Percentiles rank a stretch among this genome's conserved stretches.
These are phyloP conservation scores for Effrenium voratum DNA, from an alignment of 73 alveolate genomes.

Conservation along the genomic window DNA sequence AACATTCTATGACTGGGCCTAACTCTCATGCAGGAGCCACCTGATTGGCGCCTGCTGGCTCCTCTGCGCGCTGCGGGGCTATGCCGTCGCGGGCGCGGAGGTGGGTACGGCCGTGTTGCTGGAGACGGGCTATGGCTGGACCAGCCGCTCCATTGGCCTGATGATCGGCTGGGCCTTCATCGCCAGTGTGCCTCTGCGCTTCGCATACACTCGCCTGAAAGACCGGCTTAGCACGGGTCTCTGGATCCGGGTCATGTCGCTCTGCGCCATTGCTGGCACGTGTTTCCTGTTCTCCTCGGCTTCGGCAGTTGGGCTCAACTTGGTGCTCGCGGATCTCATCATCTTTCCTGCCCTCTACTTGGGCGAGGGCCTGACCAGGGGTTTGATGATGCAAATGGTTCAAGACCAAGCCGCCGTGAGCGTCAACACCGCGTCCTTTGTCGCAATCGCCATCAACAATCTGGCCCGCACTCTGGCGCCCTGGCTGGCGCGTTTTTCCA, in stretches of 20 bases:
- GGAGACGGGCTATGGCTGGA: slow-evolving; percentile 46
- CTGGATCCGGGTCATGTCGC: slow-evolving; percentile 49
- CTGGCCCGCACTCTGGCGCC: slow-evolving; percentile 56
- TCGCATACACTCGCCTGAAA: neutral
- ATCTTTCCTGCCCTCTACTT: slow-evolving; percentile 59
- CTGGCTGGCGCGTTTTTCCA: slow-evolving; percentile 16
- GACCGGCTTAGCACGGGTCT: neutral
- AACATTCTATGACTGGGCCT: neutral
- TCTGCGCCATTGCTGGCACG: slow-evolving; percentile 21
- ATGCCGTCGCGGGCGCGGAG: slow-evolving; percentile 67
- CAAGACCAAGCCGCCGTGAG: slow-evolving; percentile 10
- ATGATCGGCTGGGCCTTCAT: slow-evolving; percentile 22
- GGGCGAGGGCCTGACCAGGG: slow-evolving; percentile 68
- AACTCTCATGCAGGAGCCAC: neutral
- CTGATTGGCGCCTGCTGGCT: slow-evolving; percentile 31
- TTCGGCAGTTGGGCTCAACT: slow-evolving; percentile 16
- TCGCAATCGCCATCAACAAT: slow-evolving; percentile 52
- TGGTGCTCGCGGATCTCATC: slow-evolving; percentile 39
- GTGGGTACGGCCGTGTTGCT: slow-evolving; percentile 71
- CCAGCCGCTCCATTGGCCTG: slow-evolving; percentile 41
- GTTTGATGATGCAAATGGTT: slow-evolving; percentile 68
- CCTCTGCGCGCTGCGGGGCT: slow-evolving; percentile 57
- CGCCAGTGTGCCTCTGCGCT: slow-evolving; percentile 60
- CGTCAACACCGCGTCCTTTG: slow-evolving; percentile 45
- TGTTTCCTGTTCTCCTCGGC: slow-evolving; percentile 1